Percentiles rank a stretch among this genome's conserved stretches.
These are phyloP conservation scores for Pestalotiopsis sp. DNA, from an alignment of 2,329 filamentous ascomycete species.

Conservation along the genomic window DNA sequence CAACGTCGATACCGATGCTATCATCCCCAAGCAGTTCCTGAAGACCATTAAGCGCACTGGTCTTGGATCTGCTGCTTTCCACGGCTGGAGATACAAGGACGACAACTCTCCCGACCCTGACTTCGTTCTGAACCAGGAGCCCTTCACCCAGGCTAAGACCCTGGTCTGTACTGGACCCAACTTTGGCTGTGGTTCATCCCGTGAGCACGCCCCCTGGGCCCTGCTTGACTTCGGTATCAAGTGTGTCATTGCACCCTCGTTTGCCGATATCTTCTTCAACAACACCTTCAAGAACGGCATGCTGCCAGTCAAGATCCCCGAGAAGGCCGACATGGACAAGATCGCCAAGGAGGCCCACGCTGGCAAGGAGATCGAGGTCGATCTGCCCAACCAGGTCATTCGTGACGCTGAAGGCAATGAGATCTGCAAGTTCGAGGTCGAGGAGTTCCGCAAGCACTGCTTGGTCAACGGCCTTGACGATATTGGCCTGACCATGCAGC, in stretches of 20 bases:
- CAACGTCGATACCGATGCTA: slow-evolving; percentile 98
- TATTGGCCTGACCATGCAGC: slow-evolving; percentile 91
- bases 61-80: slow-evolving; percentile 85
- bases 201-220: slow-evolving; percentile 97
- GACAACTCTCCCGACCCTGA: slow-evolving; percentile 76
- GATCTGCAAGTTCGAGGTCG: slow-evolving; percentile 82
- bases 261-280: slow-evolving; percentile 93
- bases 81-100: slow-evolving; percentile 76
- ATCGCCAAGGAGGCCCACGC: slow-evolving; percentile 79
- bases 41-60: slow-evolving; percentile 99
- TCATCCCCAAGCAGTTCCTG: slow-evolving; percentile 98
- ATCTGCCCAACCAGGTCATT: slow-evolving; percentile 83
- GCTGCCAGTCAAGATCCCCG: slow-evolving; percentile 79
- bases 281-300: slow-evolving; percentile 99
- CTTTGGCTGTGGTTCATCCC: slow-evolving; percentile 91
- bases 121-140: slow-evolving; percentile 89
- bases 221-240: slow-evolving; percentile 96
- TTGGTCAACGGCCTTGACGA: slow-evolving; percentile 92
- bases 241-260: slow-evolving; percentile 86
- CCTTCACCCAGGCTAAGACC: slow-evolving; percentile 84
- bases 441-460: slow-evolving; percentile 94
- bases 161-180: slow-evolving; percentile 90
- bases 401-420: slow-evolving; percentile 74
- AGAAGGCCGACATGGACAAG: slow-evolving; percentile 66
- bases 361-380: slow-evolving; percentile 84